Evolutionary conservation across 2,329 filamentous ascomycete genomes (phyloP).

Genomic region (Alternaria hordeiaustralica): DNA sequence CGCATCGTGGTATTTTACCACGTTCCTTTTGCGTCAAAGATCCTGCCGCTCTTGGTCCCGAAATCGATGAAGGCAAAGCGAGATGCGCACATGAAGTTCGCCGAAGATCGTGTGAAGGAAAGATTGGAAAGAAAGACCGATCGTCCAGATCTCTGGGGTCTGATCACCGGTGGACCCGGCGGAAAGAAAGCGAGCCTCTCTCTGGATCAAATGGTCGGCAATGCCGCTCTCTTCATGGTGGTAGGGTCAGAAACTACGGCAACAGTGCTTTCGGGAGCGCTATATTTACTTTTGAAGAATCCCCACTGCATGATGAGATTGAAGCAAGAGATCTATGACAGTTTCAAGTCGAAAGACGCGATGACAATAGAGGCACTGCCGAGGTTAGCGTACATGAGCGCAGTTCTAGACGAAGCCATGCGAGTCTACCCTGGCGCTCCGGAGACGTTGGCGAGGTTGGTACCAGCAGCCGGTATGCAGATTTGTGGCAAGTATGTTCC

Average conservation of each 20-base stretch:
- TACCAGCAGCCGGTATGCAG: background rate
- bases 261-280: background rate
- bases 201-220: constrained; percentile 4
- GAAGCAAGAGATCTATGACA: background rate
- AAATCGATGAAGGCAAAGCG: constrained; percentile 7
- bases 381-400: constrained; percentile 4
- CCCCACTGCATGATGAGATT: background rate
- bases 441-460: constrained; percentile 7
- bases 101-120: constrained; percentile 4
- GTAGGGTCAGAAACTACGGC: constrained; percentile 9
- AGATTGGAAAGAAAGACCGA: constrained; percentile 1
- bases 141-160: constrained; percentile 5
- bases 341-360: constrained; percentile 2
- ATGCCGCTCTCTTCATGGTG: constrained; percentile 7
- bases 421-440: constrained; percentile 8
- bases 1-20: constrained; percentile 9
- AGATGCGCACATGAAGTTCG: constrained; percentile 7
- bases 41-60: constrained; percentile 4
- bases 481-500: constrained; percentile 5
- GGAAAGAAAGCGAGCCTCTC: constrained; percentile 5
- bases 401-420: constrained; percentile 9
- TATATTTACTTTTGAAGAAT: background rate
- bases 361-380: constrained; percentile 5
- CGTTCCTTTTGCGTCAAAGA: constrained; percentile 4
- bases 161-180: background rate